Conservation (phyloP, 306 rosid species). For the Medicago lupulina region DNA sequence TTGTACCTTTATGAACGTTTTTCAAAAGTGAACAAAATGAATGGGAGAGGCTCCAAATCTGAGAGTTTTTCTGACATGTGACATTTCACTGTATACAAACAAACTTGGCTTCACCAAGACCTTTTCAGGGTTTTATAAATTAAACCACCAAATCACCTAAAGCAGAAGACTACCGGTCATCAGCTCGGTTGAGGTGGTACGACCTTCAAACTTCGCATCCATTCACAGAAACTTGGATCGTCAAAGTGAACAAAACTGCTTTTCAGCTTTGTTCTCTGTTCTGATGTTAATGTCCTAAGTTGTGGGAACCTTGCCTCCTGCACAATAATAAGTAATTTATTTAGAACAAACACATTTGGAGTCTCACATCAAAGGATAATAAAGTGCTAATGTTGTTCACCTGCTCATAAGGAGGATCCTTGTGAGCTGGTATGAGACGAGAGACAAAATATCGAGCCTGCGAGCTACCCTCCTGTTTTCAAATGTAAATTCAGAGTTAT, state of each 20-base stretch:
- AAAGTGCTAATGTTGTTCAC: slow-evolving; percentile 50
- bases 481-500: slow-evolving; percentile 39
- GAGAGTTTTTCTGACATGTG: slow-evolving; percentile 24
- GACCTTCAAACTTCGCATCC: slow-evolving; percentile 83
- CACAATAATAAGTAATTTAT: slow-evolving; percentile 27
- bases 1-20: slow-evolving; percentile 37
- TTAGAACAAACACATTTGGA: background rate
- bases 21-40: slow-evolving; percentile 47
- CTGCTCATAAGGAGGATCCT: slow-evolving; percentile 99
- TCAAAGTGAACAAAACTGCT: slow-evolving; percentile 92
- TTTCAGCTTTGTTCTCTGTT: slow-evolving; percentile 85
- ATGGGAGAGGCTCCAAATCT: slow-evolving; percentile 29
- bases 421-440: slow-evolving; percentile 95
- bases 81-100: slow-evolving; percentile 41
- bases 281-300: slow-evolving; percentile 69
- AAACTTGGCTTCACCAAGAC: slow-evolving; percentile 44
- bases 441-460: slow-evolving; percentile 94
- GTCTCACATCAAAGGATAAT: background rate
- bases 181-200: slow-evolving; percentile 92
- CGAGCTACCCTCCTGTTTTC: slow-evolving; percentile 97
- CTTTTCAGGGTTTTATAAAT: slow-evolving; percentile 37
- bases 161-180: background rate
- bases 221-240: slow-evolving; percentile 93
- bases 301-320: slow-evolving; percentile 97
- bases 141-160: slow-evolving; percentile 27